Percentiles rank a stretch among this genome's conserved stretches.
These are phyloP conservation scores for Rhodotorula glutinis DNA, from an alignment of 1,284 basidiomycete genomes.

Conservation along the genomic window DNA sequence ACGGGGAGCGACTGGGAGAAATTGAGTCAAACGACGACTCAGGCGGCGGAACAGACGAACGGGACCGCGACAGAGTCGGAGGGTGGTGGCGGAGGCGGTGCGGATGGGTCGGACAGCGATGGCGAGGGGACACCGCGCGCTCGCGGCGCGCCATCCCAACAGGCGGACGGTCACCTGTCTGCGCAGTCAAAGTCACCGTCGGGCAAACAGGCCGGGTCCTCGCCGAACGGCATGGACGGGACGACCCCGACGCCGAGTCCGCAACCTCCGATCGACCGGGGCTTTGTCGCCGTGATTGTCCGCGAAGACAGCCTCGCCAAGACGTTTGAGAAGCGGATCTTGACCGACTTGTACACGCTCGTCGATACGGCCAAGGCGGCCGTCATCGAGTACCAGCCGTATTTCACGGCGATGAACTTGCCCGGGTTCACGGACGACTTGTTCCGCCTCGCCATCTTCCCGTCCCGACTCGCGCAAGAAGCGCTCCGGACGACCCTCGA, in stretches of 20 bases:
- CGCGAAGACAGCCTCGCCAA: slow-evolving; percentile 94
- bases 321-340: slow-evolving; percentile 89
- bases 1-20: slow-evolving; percentile 67
- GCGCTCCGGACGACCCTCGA: slow-evolving; percentile 83
- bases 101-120: background rate
- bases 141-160: too few relatives aligned
- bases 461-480: slow-evolving; percentile 89
- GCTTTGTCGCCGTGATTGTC: slow-evolving; percentile 86
- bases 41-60: slow-evolving; percentile 1
- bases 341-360: slow-evolving; percentile 80
- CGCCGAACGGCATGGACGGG: background rate
- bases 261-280: slow-evolving; percentile 20
- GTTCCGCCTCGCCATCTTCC: slow-evolving; percentile 90
- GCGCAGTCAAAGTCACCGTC: too few relatives aligned
- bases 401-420: slow-evolving; percentile 78
- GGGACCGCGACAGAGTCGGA: background rate
- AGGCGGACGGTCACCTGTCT: too few relatives aligned
- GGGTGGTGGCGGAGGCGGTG: background rate
- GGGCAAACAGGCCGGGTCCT: too few relatives aligned
- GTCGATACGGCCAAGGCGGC: slow-evolving; percentile 83
- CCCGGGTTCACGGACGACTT: slow-evolving; percentile 91
- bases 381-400: slow-evolving; percentile 71
- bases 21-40: slow-evolving; percentile 18
- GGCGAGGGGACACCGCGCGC: background rate
- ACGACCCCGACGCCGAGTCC: background rate